Evolutionary conservation across 257 asterid genomes (phyloP).

Genomic region (Hygrophila difformis): DNA sequence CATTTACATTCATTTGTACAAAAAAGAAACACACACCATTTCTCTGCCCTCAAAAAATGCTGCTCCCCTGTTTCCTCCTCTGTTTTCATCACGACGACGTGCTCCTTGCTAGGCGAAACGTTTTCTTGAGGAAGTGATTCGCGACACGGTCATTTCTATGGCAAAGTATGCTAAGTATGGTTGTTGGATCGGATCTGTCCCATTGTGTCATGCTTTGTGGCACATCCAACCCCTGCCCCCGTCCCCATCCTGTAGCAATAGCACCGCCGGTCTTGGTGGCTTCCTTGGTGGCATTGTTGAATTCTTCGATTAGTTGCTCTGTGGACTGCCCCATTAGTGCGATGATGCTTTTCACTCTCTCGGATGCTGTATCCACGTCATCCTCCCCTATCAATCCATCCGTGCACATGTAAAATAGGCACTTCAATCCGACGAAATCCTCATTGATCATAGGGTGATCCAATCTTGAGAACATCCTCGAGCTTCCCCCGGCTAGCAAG

Average conservation of each 20-base stretch:
- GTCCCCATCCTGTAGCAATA: constrained; percentile 51
- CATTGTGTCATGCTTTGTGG: constrained; percentile 88
- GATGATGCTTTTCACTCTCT: constrained; percentile 74
- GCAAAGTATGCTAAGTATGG: constrained; percentile 73
- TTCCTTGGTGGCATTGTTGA: constrained; percentile 69
- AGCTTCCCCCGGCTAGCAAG: constrained; percentile 82
- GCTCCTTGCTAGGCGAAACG: constrained; percentile 80
- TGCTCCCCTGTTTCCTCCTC: too few relatives aligned
- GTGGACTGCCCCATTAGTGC: constrained; percentile 73
- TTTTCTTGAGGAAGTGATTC: constrained; percentile 57
- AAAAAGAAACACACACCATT: too few relatives aligned
- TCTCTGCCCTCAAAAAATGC: too few relatives aligned
- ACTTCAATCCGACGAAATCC: constrained; percentile 58
- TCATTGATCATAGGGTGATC: constrained; percentile 76
- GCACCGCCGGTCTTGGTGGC: constrained; percentile 58
- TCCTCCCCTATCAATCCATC: constrained; percentile 76
- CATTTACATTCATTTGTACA: too few relatives aligned
- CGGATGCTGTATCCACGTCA: constrained; percentile 57
- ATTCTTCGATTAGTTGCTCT: constrained; percentile 77
- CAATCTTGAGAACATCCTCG: constrained; percentile 38
- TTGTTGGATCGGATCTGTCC: constrained; percentile 78
- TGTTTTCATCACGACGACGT: neutral
- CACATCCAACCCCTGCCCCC: constrained; percentile 74
- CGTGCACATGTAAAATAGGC: constrained; percentile 59
- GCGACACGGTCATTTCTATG: constrained; percentile 72